Conservation (phyloP, 2,329 filamentous ascomycete genomes). For the Chaetothyriales sp. region DNA sequence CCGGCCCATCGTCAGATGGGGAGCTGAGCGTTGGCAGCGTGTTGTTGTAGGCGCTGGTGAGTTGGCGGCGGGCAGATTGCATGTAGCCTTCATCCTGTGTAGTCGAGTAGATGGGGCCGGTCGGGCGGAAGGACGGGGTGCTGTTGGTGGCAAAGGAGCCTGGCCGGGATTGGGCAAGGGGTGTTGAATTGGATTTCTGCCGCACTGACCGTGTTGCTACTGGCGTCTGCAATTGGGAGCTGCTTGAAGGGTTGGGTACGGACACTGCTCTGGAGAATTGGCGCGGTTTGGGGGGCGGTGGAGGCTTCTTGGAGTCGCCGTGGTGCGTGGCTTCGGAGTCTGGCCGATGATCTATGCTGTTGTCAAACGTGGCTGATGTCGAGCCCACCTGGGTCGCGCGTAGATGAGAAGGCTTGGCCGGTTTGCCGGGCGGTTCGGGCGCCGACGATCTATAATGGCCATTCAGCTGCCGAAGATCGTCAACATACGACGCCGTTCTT, state of each 20-base stretch:
- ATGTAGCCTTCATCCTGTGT: slow-evolving; percentile 16
- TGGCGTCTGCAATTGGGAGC: neutral
- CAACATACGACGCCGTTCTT: slow-evolving; percentile 7
- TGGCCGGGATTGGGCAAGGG: neutral
- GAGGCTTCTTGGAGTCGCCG: slow-evolving; percentile 21
- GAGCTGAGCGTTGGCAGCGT: slow-evolving; percentile 17
- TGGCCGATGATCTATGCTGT: slow-evolving; percentile 7
- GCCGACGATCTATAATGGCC: slow-evolving; percentile 4
- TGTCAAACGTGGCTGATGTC: slow-evolving; percentile 4
- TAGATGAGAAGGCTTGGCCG: slow-evolving; percentile 31
- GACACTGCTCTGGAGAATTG: slow-evolving; percentile 13
- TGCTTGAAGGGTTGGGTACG: neutral
- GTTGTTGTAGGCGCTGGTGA: slow-evolving; percentile 16
- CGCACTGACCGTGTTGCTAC: neutral
- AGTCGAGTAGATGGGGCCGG: slow-evolving; percentile 3
- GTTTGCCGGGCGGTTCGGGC: slow-evolving; percentile 21
- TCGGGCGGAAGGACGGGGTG: neutral
- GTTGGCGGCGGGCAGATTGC: slow-evolving; percentile 14
- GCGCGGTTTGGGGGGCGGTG: slow-evolving; percentile 25
- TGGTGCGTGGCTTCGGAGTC: slow-evolving; percentile 2
- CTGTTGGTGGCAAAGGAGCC: neutral
- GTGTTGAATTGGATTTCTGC: neutral
- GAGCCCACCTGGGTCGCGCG: slow-evolving; percentile 9
- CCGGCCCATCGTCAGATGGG: slow-evolving; percentile 19
- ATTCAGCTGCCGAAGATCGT: slow-evolving; percentile 10